phyloP scores from a whole-genome alignment of 805 yeast genomes.

The Zygotorulaspora florentina region DNA sequence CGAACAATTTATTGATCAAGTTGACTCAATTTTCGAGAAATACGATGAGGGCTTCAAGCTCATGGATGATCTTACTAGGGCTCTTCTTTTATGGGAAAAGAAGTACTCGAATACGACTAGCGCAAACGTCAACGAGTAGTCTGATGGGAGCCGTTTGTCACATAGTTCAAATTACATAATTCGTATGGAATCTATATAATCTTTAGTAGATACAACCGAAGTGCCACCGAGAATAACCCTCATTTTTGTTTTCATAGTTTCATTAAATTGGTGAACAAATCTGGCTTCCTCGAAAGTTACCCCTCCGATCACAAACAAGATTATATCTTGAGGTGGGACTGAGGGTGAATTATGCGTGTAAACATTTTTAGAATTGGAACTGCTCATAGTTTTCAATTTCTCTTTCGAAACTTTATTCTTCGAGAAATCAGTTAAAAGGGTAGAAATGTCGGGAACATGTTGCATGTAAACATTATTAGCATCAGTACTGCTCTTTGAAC shows the following conservation, averaged over 20 bases:
- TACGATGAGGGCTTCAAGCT: slow-evolving; percentile 56
- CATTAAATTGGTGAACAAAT: slow-evolving; percentile 66
- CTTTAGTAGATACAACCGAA: slow-evolving; percentile 45
- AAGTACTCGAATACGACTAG: slow-evolving; percentile 39
- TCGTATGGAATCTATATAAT: slow-evolving; percentile 34
- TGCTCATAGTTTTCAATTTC: slow-evolving; percentile 41
- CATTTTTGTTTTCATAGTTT: slow-evolving; percentile 45
- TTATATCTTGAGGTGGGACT: slow-evolving; percentile 53
- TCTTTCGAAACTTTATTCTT: slow-evolving; percentile 35
- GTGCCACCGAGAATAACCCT: slow-evolving; percentile 82
- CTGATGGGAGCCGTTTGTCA: neutral
- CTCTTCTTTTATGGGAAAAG: slow-evolving; percentile 75
- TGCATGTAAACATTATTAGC: slow-evolving; percentile 83
- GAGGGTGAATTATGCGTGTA: slow-evolving; percentile 3
- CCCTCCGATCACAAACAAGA: slow-evolving; percentile 79
- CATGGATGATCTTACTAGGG: slow-evolving; percentile 71
- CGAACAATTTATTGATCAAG: slow-evolving; percentile 36
- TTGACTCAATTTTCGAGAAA: slow-evolving; percentile 43
- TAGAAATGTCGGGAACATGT: slow-evolving; percentile 66
- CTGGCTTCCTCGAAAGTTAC: slow-evolving; percentile 90
- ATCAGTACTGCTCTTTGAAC: slow-evolving; percentile 32
- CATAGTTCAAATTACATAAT: slow-evolving; percentile 3
- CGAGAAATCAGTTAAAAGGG: slow-evolving; percentile 34
- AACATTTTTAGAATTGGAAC: slow-evolving; percentile 20
- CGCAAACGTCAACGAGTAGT: slow-evolving; percentile 8